phyloP scores from a whole-genome alignment of 2,329 filamentous ascomycete species.

The Diaporthe caulivora region DNA sequence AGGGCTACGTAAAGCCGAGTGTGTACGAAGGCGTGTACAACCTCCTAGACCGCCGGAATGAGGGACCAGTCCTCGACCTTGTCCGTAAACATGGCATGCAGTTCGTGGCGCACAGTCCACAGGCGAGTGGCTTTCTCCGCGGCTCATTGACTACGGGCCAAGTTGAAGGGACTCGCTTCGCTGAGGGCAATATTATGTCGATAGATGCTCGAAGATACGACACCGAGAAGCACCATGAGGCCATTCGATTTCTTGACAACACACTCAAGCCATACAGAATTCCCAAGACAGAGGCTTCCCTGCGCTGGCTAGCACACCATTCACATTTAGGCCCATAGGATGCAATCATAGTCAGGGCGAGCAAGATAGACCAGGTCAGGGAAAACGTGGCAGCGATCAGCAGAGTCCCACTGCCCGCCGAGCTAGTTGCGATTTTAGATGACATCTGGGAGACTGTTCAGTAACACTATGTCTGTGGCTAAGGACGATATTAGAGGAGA shows the following conservation, averaged over 20 bases:
- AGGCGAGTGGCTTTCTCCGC: conserved; percentile 2
- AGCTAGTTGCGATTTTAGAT: neutral
- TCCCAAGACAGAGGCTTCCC: neutral
- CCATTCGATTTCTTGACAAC: neutral
- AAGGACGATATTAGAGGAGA: too few species aligned
- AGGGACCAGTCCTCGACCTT: neutral
- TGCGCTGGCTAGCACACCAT: neutral
- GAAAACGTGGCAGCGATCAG: neutral
- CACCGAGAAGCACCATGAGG: neutral
- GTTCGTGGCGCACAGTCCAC: neutral
- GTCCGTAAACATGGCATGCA: conserved; percentile 1
- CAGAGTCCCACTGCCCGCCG: neutral
- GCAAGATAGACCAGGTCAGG: neutral
- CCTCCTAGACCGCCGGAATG: neutral
- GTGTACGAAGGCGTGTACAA: conserved; percentile 4
- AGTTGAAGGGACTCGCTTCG: neutral
- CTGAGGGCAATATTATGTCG: neutral
- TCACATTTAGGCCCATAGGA: neutral
- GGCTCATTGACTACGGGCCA: neutral
- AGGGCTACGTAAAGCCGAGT: neutral
- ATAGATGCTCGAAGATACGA: conserved; percentile 5
- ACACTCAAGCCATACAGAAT: neutral
- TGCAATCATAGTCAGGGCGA: neutral
- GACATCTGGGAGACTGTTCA: neutral
- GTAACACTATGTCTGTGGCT: too few species aligned